These are phyloP conservation scores for Aureobasidium sp. DNA, from an alignment of 2,329 filamentous ascomycete species.

Conservation along the genomic window DNA sequence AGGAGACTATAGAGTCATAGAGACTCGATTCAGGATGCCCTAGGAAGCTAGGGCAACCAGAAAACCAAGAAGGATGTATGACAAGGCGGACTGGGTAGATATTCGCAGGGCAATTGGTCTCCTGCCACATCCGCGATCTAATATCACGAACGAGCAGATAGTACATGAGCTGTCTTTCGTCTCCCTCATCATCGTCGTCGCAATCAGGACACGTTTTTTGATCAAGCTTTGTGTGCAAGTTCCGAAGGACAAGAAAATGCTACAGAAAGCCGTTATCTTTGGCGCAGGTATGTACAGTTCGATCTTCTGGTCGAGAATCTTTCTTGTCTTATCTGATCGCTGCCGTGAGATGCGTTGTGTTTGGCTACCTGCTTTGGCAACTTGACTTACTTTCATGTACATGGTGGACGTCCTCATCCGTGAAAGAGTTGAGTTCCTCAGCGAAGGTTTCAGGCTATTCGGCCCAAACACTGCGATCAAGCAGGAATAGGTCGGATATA, in stretches of 20 bases:
- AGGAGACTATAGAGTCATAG: too few relatives aligned
- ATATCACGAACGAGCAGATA: not conserved
- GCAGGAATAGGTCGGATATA: too few relatives aligned
- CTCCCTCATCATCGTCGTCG: not conserved
- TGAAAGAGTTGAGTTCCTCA: not conserved
- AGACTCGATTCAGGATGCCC: too few relatives aligned
- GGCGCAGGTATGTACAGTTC: not conserved
- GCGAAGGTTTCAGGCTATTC: too few relatives aligned
- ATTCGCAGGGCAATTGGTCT: too few relatives aligned
- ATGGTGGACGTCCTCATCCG: not conserved
- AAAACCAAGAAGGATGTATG: too few relatives aligned
- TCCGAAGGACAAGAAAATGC: not conserved
- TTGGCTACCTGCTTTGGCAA: not conserved
- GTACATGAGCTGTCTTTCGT: not conserved
- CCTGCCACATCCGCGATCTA: too few relatives aligned
- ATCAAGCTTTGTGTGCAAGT: not conserved
- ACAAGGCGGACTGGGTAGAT: too few relatives aligned
- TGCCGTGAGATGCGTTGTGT: not conserved
- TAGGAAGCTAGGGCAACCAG: too few relatives aligned
- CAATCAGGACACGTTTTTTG: not conserved
- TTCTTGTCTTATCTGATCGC: too few relatives aligned
- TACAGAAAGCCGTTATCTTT: not conserved
- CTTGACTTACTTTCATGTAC: slow-evolving; percentile 1
- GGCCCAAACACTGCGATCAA: too few relatives aligned
- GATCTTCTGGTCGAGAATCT: too few relatives aligned